A percentile compares a stretch with the other conserved stretches of the same genome.
These are phyloP conservation scores for Ophiosphaerella narmari DNA, from an alignment of 2,329 filamentous ascomycete genomes.

Conservation along the genomic window DNA sequence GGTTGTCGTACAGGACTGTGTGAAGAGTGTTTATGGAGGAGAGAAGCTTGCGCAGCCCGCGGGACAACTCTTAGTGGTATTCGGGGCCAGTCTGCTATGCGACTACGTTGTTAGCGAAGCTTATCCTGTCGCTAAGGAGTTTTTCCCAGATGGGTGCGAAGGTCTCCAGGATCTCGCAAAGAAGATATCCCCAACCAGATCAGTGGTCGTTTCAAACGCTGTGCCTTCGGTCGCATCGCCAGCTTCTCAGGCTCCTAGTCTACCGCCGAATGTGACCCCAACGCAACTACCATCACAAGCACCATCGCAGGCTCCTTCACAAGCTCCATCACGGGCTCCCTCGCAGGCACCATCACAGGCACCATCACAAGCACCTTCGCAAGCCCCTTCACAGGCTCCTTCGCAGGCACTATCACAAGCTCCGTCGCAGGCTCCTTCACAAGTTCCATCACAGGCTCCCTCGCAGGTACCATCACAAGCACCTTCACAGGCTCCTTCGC, in stretches of 20 bases:
- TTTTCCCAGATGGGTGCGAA: slow-evolving; percentile 20
- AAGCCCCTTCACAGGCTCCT: too few relatives aligned
- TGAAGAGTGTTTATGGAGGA: slow-evolving; percentile 23
- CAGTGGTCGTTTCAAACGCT: background rate
- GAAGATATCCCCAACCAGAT: slow-evolving; percentile 8
- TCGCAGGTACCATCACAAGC: too few relatives aligned
- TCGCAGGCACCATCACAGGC: too few relatives aligned
- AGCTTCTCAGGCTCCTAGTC: background rate
- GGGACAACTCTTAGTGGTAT: slow-evolving; percentile 21
- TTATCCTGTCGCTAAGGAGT: slow-evolving; percentile 23
- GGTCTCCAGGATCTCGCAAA: slow-evolving; percentile 19
- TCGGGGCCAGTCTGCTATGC: slow-evolving; percentile 26
- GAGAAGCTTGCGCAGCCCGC: slow-evolving; percentile 14
- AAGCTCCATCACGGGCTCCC: too few relatives aligned
- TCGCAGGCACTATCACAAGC: too few relatives aligned
- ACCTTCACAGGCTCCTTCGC: too few relatives aligned
- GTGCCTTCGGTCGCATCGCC: slow-evolving; percentile 1
- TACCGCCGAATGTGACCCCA: too few relatives aligned
- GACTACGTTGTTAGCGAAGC: slow-evolving; percentile 24
- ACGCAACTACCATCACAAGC: too few relatives aligned
- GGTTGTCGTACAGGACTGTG: slow-evolving; percentile 15
- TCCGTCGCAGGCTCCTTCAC: too few relatives aligned
- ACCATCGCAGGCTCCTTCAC: too few relatives aligned
- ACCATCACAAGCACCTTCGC: too few relatives aligned
- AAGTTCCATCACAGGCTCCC: too few relatives aligned